Evolutionary conservation across 1,139 yeast species (phyloP).

Genomic region (Kodamaea sp.): DNA sequence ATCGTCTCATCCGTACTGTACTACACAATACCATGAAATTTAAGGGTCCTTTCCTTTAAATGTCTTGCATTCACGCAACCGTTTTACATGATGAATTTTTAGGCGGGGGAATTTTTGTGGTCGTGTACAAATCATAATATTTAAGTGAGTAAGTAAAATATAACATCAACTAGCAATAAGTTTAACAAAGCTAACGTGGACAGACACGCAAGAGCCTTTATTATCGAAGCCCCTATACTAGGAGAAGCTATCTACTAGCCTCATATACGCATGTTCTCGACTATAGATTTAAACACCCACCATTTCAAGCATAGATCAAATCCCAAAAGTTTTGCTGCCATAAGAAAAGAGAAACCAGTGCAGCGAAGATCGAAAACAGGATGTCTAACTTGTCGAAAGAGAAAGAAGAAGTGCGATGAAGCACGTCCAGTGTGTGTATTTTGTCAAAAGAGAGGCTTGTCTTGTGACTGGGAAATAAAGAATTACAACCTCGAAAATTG

Average conservation of each 20-base stretch:
- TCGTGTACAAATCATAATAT: background rate
- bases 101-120: background rate
- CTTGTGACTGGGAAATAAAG: conserved; percentile 33
- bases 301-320: background rate
- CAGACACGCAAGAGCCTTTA: background rate
- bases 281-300: conserved; percentile 8
- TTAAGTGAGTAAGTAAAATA: background rate
- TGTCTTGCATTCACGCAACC: too few species aligned
- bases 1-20: too few species aligned
- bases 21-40: too few species aligned
- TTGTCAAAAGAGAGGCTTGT: conserved; percentile 28
- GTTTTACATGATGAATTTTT: too few species aligned
- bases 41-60: too few species aligned
- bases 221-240: conserved; percentile 1
- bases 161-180: background rate
- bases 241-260: too few species aligned
- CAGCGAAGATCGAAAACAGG: conserved; percentile 35
- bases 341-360: conserved; percentile 6
- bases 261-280: conserved; percentile 11
- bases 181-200: background rate
- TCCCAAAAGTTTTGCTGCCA: background rate
- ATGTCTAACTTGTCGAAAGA: conserved; percentile 40
- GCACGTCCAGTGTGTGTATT: conserved; percentile 35
- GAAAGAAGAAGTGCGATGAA: conserved; percentile 48
- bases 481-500: conserved; percentile 7